These are phyloP conservation scores for Prunus dulcis DNA, from an alignment of 306 rosid genomes.

Conservation along the genomic window DNA sequence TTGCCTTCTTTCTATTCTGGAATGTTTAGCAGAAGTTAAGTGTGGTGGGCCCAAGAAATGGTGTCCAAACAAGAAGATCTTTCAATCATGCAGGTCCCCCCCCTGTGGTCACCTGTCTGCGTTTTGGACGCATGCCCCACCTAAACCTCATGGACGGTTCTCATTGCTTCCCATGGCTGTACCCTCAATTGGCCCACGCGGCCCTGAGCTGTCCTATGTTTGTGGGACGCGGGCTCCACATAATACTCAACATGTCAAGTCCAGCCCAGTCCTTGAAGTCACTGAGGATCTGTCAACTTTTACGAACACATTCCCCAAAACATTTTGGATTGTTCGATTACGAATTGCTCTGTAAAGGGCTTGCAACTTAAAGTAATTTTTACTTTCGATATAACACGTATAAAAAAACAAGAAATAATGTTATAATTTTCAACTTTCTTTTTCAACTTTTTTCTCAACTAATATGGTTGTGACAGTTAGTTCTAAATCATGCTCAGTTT, in stretches of 20 bases:
- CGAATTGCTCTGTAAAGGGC: too few relatives aligned
- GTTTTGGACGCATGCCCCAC: conserved; percentile 6
- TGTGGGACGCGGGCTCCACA: background rate
- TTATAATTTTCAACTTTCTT: too few relatives aligned
- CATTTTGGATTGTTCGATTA: too few relatives aligned
- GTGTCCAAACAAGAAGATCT: conserved; percentile 14
- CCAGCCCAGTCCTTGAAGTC: background rate
- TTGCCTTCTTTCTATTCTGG: background rate
- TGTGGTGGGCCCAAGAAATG: background rate
- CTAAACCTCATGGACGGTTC: conserved; percentile 25
- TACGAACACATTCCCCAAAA: too few relatives aligned
- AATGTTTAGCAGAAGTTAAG: background rate
- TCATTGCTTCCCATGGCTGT: background rate
- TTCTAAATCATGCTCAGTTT: too few relatives aligned
- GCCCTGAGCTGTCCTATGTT: background rate
- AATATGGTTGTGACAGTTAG: too few relatives aligned
- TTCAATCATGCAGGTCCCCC: background rate
- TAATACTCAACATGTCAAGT: background rate
- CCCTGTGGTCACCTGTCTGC: background rate
- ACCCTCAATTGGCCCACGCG: conserved; percentile 11
- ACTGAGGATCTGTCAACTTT: background rate
- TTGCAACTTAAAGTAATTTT: too few relatives aligned
- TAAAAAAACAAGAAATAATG: too few relatives aligned
- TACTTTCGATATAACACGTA: fast-evolving
- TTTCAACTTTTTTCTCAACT: too few relatives aligned